Conservation (phyloP, 2,329 filamentous ascomycete species). For the Claviceps cyperi region DNA sequence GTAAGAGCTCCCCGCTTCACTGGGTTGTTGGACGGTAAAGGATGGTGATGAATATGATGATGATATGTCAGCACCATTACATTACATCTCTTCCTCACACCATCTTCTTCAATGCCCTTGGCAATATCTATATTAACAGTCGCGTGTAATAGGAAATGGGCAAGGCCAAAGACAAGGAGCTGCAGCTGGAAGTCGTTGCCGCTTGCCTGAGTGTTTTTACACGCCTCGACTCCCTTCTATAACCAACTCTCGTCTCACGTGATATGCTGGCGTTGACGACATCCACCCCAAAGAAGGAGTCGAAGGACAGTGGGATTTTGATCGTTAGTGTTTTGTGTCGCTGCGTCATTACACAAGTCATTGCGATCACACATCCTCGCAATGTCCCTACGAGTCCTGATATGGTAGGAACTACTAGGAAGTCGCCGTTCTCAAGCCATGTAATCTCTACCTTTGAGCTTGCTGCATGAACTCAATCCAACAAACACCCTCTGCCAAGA, state of each 20-base stretch:
- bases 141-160: constrained; percentile 49
- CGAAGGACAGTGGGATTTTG: background rate
- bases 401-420: background rate
- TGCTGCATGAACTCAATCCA: background rate
- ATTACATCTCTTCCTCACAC: background rate
- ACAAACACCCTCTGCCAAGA: background rate
- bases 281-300: background rate
- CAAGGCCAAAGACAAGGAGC: constrained; percentile 78
- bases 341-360: background rate
- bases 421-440: background rate
- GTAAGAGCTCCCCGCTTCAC: constrained; percentile 20
- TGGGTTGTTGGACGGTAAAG: background rate
- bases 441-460: background rate
- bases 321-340: background rate
- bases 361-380: background rate
- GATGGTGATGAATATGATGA: background rate
- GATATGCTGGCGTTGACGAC: background rate
- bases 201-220: constrained; percentile 97
- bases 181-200: constrained; percentile 93
- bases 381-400: background rate
- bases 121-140: background rate
- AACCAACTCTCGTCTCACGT: constrained; percentile 14
- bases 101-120: background rate
- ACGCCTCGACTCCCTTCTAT: constrained; percentile 88
- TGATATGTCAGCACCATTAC: background rate